A percentile compares a stretch with the other conserved stretches of the same genome.
Evolutionary conservation across 495 filamentous ascomycete species (phyloP).

Genomic region (Aspergillus homomorphus): DNA sequence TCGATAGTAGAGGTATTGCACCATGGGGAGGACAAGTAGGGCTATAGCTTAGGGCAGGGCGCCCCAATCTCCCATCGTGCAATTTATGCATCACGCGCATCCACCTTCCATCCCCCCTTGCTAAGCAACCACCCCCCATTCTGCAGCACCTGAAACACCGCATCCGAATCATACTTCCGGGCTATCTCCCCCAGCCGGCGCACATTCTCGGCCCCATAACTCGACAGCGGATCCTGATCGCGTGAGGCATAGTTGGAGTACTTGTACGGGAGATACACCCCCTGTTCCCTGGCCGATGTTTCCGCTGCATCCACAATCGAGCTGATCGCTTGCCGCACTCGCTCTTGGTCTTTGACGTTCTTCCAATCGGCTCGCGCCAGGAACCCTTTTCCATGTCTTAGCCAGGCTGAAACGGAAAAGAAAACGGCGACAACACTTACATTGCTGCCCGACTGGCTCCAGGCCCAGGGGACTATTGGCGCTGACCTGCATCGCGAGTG

Average conservation of each 20-base stretch:
- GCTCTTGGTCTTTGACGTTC: constrained; percentile 29
- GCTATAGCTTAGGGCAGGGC: not conserved
- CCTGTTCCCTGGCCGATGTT: constrained; percentile 36
- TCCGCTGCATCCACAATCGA: constrained; percentile 19
- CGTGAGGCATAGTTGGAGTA: constrained; percentile 30
- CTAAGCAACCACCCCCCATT: constrained; percentile 5
- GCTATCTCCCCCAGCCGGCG: constrained; percentile 5
- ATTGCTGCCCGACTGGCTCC: constrained; percentile 8
- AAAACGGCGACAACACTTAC: not conserved
- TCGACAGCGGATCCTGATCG: constrained; percentile 4
- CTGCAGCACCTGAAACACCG: constrained; percentile 9
- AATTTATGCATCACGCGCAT: too few relatives aligned
- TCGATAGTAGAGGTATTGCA: too few relatives aligned
- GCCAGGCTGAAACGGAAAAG: not conserved
- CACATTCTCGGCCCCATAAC: constrained; percentile 7
- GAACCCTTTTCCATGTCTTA: not conserved
- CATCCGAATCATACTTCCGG: constrained; percentile 4
- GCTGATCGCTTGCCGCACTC: constrained; percentile 19
- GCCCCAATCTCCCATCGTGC: too few relatives aligned
- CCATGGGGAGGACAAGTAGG: too few relatives aligned
- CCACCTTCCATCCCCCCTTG: not conserved
- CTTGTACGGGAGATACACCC: constrained; percentile 49
- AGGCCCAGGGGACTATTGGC: constrained; percentile 1
- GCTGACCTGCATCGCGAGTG: constrained; percentile 6
- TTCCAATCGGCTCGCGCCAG: constrained; percentile 24